These are phyloP conservation scores for Sporothrix brasiliensis DNA, from an alignment of 2,329 filamentous ascomycete genomes.

Conservation along the genomic window DNA sequence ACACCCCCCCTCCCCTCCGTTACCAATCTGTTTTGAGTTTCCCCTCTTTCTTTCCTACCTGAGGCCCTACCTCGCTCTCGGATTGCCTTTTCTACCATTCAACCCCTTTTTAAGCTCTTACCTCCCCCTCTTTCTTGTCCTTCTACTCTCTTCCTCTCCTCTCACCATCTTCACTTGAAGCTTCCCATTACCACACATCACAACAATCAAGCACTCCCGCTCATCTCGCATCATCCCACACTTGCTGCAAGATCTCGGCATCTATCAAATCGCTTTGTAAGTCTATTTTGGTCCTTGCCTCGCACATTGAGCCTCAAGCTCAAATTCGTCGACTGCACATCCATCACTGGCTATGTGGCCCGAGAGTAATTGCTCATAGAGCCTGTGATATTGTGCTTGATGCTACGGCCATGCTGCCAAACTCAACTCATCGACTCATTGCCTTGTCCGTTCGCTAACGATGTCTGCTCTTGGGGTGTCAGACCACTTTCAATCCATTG, in stretches of 20 bases:
- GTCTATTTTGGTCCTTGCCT: background rate
- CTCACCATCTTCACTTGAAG: conserved; percentile 25
- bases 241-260: conserved; percentile 19
- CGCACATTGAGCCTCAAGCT: background rate
- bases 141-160: conserved; percentile 9
- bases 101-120: conserved; percentile 22
- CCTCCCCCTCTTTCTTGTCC: conserved; percentile 9
- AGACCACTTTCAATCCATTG: conserved; percentile 4
- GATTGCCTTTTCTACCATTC: conserved; percentile 9
- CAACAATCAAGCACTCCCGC: conserved; percentile 7
- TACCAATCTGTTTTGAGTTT: conserved; percentile 25
- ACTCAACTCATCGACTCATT: background rate
- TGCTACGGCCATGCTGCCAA: no score
- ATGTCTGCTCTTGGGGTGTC: background rate
- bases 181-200: conserved; percentile 10
- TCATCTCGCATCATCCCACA: conserved; percentile 26
- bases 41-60: conserved; percentile 30
- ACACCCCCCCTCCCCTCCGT: conserved; percentile 5
- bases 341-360: background rate
- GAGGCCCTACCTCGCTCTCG: conserved; percentile 16
- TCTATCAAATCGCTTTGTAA: conserved; percentile 24
- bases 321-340: background rate
- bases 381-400: background rate
- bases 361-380: background rate
- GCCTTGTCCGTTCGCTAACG: background rate